Conservation (phyloP, 768 basidiomycete genomes). For the Mycena metata region DNA sequence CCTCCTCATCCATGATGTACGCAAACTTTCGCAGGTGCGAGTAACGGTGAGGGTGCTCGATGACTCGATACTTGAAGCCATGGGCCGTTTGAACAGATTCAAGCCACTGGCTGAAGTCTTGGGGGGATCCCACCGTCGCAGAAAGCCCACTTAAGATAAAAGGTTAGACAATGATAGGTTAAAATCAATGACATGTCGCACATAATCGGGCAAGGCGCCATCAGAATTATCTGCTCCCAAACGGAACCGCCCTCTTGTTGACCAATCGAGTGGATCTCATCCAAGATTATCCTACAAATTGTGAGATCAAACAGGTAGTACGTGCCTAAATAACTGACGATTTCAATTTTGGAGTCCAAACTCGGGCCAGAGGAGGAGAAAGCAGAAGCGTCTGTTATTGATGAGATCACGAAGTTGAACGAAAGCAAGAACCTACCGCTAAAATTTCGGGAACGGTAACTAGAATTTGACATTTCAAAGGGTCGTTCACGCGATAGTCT, state of each 20-base stretch:
- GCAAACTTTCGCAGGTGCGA: constrained; percentile 80
- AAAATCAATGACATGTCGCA: constrained; percentile 49
- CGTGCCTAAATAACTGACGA: constrained; percentile 54
- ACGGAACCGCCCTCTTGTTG: constrained; percentile 77
- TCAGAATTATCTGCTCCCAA: constrained; percentile 81
- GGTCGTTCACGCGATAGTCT: constrained; percentile 72
- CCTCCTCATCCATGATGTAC: constrained; percentile 54
- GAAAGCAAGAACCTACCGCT: constrained; percentile 52
- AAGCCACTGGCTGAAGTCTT: constrained; percentile 77
- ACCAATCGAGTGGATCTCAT: constrained; percentile 78
- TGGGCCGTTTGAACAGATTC: constrained; percentile 70
- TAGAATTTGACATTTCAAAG: constrained; percentile 78
- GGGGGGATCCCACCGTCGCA: constrained; percentile 77
- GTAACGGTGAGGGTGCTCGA: constrained; percentile 77
- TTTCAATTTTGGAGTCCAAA: constrained; percentile 75
- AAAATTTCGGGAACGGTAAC: constrained; percentile 82
- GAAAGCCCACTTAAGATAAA: constrained; percentile 67
- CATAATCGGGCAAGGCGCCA: constrained; percentile 82
- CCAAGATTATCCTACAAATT: constrained; percentile 71
- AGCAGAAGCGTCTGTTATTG: constrained; percentile 59
- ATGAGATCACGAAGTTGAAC: not conserved
- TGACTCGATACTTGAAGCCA: constrained; percentile 69
- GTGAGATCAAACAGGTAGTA: not conserved
- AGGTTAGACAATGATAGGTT: not conserved
- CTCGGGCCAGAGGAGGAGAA: constrained; percentile 71